Evolutionary conservation across 2,329 filamentous ascomycete species (phyloP).

Genomic region (Dissoconium aciculare): DNA sequence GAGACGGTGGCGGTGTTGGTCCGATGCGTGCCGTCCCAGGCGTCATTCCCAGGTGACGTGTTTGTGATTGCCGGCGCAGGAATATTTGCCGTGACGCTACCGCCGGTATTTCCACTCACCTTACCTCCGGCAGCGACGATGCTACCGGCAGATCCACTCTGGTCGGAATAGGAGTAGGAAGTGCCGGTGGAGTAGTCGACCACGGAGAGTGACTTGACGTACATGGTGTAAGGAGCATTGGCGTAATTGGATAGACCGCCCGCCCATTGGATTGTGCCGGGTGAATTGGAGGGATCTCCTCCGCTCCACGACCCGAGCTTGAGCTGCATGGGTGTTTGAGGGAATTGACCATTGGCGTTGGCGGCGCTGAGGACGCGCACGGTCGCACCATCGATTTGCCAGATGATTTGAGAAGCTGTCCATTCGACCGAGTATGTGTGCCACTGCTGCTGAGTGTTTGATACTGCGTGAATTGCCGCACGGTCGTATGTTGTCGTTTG

Average conservation of each 20-base stretch:
- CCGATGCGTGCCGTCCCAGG: conserved; percentile 47
- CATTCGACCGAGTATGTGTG: conserved; percentile 87
- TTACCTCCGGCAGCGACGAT: conserved; percentile 68
- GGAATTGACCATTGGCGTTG: conserved; percentile 65
- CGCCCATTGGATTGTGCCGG: conserved; percentile 82
- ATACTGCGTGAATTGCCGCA: conserved; percentile 58
- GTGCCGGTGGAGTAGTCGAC: conserved; percentile 88
- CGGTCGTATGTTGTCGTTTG: conserved; percentile 74
- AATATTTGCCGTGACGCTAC: conserved; percentile 38
- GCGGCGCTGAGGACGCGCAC: conserved; percentile 59
- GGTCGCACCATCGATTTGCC: conserved; percentile 65
- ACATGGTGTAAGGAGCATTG: conserved; percentile 73
- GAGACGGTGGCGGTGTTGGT: conserved; percentile 25
- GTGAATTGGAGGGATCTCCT: conserved; percentile 63
- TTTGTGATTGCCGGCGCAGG: conserved; percentile 49
- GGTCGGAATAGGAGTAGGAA: conserved; percentile 68
- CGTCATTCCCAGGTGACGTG: conserved; percentile 45
- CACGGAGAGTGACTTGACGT: conserved; percentile 58
- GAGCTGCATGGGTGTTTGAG: conserved; percentile 89
- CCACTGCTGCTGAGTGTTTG: conserved; percentile 56
- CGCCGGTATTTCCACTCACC: conserved; percentile 43
- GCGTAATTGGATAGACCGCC: conserved; percentile 72
- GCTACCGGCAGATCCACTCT: conserved; percentile 62
- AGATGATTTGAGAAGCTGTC: conserved; percentile 71
- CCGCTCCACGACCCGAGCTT: conserved; percentile 88